Base-by-base conservation (phyloP, 2,329 filamentous ascomycete species). In the Fusarium decemcellulare region DNA sequence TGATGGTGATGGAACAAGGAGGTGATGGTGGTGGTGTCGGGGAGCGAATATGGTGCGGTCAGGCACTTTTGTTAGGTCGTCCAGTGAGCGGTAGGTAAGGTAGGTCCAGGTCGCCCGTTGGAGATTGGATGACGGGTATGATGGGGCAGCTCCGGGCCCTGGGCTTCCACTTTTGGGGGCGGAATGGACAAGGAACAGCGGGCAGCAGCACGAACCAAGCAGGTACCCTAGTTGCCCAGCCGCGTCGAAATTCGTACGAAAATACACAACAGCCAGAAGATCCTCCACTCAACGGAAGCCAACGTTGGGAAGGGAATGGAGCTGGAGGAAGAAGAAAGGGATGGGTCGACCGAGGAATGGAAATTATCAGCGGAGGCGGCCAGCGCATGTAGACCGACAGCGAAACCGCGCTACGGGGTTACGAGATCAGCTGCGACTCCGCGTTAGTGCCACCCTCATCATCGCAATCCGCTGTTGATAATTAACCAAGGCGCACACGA, bases 1-100 rank as follows among this genome's bases (percentile, higher is more conserved):
- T 39, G 55, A 63, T 68, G 64, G 58, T 62, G 70, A 71, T 64
- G 53, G 61, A 63, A 50, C 59, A 67, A 67, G 61, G 67, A 63
- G 69, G 69, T 63, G 67, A 60, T 71, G 67, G 59, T 60, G 67
- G 53, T 60, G 71, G 37, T 50, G 58, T 59, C 46, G 39, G 29
- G 47, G 56, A 70, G 53, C 63, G 56, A 56, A 3, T 23, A 70
- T 71, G 68, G 72, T 70, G 68, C 72, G 68, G 72, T 74, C 66
- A 72, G 72, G 67, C 62, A 71, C 52, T 72, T 70, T 73, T 68
- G 68, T 59, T 59, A 60, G 61, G 60, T 42, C 30, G 61, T 59
- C 18, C 18, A 23, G 65, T 59, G 52, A 42, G 55, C 39, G 47
- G 32, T 40, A 34, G 32, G 32, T 34, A 34, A 23, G 32, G 32